phyloP scores from a whole-genome alignment of 768 basidiomycete genomes.

The Mycena pura region DNA sequence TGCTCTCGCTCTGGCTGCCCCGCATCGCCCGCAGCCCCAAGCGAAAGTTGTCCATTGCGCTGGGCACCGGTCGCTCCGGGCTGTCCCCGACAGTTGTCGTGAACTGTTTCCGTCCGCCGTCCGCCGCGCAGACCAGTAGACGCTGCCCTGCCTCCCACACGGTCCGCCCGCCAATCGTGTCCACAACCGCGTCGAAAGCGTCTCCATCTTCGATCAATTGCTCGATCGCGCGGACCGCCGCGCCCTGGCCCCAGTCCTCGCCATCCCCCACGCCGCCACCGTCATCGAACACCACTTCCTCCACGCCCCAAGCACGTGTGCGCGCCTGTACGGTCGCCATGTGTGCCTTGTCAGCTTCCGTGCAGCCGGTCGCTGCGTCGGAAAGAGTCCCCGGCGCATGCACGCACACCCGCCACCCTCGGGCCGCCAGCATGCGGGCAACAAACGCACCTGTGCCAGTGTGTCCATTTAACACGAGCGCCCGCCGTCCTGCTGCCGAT shows the following conservation, averaged over 20 bases:
- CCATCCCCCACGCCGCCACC: slow-evolving; percentile 41
- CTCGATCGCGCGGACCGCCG: slow-evolving; percentile 58
- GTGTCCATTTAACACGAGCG: slow-evolving; percentile 74
- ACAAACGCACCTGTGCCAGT: slow-evolving; percentile 80
- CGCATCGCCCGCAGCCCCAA: slow-evolving; percentile 72
- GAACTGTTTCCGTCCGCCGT: slow-evolving; percentile 58
- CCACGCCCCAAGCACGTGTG: slow-evolving; percentile 73
- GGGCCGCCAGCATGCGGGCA: slow-evolving; percentile 73
- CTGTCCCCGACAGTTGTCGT: slow-evolving; percentile 82
- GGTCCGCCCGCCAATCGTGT: slow-evolving; percentile 81
- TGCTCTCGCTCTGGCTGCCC: slow-evolving; percentile 15
- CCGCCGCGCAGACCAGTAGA: slow-evolving; percentile 52
- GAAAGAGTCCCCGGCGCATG: slow-evolving; percentile 54
- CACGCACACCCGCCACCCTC: slow-evolving; percentile 78
- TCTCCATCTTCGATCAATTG: slow-evolving; percentile 59
- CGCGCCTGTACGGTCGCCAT: slow-evolving; percentile 58
- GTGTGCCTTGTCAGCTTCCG: slow-evolving; percentile 47
- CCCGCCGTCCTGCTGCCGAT: slow-evolving; percentile 36
- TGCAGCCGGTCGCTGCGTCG: slow-evolving; percentile 36
- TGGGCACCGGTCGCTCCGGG: slow-evolving; percentile 69
- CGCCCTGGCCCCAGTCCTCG: slow-evolving; percentile 49
- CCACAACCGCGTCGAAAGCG: slow-evolving; percentile 81
- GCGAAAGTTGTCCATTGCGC: slow-evolving; percentile 73
- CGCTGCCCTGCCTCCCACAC: slow-evolving; percentile 78
- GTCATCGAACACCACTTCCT: slow-evolving; percentile 78